Percentiles rank a stretch among this genome's conserved stretches.
Conservation (phyloP, 306 rosid genomes). For the Lathyrus tuberosus region DNA sequence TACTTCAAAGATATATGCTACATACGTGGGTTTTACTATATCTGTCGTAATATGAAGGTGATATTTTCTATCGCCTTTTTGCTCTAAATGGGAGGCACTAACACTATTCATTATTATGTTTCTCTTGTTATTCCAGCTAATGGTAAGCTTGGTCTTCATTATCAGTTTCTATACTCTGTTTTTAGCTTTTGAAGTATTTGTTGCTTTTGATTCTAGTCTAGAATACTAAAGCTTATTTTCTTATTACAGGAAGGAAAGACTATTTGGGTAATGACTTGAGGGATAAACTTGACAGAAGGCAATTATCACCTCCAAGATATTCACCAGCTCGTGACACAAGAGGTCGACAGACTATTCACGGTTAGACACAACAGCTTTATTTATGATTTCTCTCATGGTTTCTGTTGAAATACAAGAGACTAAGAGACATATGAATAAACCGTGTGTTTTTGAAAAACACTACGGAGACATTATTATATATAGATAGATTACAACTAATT, state of each 20-base stretch:
- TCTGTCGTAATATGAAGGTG: conserved; percentile 51
- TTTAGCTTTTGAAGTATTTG: conserved; percentile 29
- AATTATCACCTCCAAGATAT: conserved; percentile 61
- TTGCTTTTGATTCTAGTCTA: conserved; percentile 33
- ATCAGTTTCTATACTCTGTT: conserved; percentile 37
- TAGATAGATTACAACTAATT: too few species aligned
- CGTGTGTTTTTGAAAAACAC: too few species aligned
- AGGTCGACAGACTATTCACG: conserved; percentile 56
- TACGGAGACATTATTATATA: too few species aligned
- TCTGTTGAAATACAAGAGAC: too few species aligned
- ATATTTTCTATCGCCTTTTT: conserved; percentile 58
- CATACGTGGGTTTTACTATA: conserved; percentile 57
- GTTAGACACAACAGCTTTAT: conserved; percentile 50
- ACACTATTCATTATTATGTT: conserved; percentile 72
- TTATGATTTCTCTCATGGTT: conserved; percentile 34
- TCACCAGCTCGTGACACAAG: conserved; percentile 73
- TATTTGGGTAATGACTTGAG: conserved; percentile 74
- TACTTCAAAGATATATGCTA: conserved; percentile 61
- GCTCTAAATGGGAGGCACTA: conserved; percentile 69
- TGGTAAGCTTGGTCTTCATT: conserved; percentile 74
- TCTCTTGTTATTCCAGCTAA: conserved; percentile 68
- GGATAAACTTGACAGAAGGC: conserved; percentile 77
- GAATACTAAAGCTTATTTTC: conserved; percentile 37
- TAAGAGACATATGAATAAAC: too few species aligned
- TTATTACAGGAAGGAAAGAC: conserved; percentile 69